Evolutionary conservation across 495 filamentous ascomycete genomes (phyloP).

Genomic region (Annulohypoxylon moriforme): DNA sequence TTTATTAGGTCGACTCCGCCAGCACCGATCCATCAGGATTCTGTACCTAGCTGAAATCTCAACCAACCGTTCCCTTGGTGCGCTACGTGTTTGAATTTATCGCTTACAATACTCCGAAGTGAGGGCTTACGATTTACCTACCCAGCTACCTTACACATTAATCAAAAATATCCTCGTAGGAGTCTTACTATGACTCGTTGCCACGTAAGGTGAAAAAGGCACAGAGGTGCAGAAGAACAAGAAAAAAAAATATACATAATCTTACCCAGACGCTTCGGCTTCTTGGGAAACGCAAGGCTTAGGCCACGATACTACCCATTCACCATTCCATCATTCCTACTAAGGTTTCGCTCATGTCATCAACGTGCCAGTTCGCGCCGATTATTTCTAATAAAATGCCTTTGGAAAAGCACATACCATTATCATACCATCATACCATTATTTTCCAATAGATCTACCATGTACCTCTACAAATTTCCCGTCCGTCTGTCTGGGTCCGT

Average conservation of each 20-base stretch:
- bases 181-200: conserved; percentile 43
- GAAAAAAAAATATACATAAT: conserved; percentile 21
- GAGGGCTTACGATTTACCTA: conserved; percentile 9
- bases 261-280: conserved; percentile 24
- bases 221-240: conserved; percentile 15
- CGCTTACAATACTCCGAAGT: conserved; percentile 39
- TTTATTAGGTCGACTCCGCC: conserved; percentile 38
- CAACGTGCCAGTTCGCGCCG: conserved; percentile 29
- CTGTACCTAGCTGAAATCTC: conserved; percentile 26
- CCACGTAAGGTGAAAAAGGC: conserved; percentile 30
- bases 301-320: conserved; percentile 28
- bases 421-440: conserved; percentile 5
- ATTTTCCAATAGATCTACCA: conserved; percentile 2
- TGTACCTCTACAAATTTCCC: conserved; percentile 32
- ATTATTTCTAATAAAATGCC: conserved; percentile 30
- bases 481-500: conserved; percentile 7
- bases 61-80: conserved; percentile 23
- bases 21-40: conserved; percentile 42
- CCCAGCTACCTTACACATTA: conserved; percentile 32
- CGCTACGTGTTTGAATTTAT: conserved; percentile 33
- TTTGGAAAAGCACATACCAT: conserved; percentile 12
- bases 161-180: conserved; percentile 30
- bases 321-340: conserved; percentile 28
- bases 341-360: conserved; percentile 13
- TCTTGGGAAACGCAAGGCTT: conserved; percentile 42